These are phyloP conservation scores for Craterostigma plantagineum DNA, from an alignment of 257 asterid genomes.

Conservation along the genomic window DNA sequence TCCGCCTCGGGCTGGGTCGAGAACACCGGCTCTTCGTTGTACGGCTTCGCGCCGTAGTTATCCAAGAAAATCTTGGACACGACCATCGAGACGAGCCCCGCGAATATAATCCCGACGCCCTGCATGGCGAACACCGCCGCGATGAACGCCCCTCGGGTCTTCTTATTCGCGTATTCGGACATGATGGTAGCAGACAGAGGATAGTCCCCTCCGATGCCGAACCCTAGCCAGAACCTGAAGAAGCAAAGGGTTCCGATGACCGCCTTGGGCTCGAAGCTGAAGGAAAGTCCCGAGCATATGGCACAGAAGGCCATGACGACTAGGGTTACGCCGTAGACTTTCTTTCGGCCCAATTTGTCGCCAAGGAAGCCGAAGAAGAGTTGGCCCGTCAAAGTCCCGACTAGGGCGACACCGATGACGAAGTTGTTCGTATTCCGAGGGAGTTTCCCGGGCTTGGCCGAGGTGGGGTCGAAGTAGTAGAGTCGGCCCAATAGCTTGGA, in stretches of 20 bases:
- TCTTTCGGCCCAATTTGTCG: slow-evolving; percentile 31
- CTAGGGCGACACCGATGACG: slow-evolving; percentile 25
- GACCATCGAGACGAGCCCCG: slow-evolving; percentile 33
- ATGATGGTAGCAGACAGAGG: slow-evolving; percentile 54
- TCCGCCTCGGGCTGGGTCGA: slow-evolving; percentile 23
- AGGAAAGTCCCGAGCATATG: slow-evolving; percentile 31
- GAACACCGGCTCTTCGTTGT: neutral
- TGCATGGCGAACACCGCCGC: slow-evolving; percentile 58
- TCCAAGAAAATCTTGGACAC: slow-evolving; percentile 21
- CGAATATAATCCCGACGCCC: slow-evolving; percentile 43
- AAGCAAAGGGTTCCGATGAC: slow-evolving; percentile 28
- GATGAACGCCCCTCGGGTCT: slow-evolving; percentile 37
- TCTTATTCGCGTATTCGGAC: slow-evolving; percentile 44
- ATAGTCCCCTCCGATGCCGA: slow-evolving; percentile 50
- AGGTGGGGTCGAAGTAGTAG: slow-evolving; percentile 10
- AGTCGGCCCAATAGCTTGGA: slow-evolving; percentile 30
- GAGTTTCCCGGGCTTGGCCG: slow-evolving; percentile 4
- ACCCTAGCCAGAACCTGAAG: slow-evolving; percentile 30
- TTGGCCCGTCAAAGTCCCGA: slow-evolving; percentile 35
- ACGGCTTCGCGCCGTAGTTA: too few species aligned
- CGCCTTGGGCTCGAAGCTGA: slow-evolving; percentile 22
- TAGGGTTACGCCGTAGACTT: slow-evolving; percentile 29
- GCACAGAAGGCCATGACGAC: slow-evolving; percentile 47
- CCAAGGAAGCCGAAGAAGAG: slow-evolving; percentile 36
- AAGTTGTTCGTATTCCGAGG: slow-evolving; percentile 15